phyloP scores from a whole-genome alignment of 2,329 filamentous ascomycete genomes.

The Coccinonectria pachysandricola region DNA sequence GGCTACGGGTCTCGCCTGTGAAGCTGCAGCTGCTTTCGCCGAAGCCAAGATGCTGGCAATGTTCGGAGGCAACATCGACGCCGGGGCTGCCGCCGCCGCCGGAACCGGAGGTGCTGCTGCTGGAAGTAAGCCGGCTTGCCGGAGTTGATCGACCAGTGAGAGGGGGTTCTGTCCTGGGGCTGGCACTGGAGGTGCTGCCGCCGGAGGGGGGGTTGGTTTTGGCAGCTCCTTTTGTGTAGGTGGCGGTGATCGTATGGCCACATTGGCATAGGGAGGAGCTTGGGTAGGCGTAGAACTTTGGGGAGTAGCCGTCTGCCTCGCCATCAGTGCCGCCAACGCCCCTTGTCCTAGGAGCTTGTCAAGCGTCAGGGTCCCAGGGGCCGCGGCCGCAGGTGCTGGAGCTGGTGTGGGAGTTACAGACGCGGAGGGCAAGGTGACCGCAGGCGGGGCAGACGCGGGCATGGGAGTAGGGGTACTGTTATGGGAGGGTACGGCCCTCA shows the following conservation, averaged over 20 bases:
- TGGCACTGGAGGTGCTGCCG: constrained; percentile 24
- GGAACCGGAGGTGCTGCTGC: constrained; percentile 25
- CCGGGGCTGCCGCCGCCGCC: constrained; percentile 22
- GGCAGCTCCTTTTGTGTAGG: constrained; percentile 30
- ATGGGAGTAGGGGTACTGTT: constrained; percentile 30
- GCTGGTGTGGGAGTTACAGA: constrained; percentile 23
- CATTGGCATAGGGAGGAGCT: constrained; percentile 24
- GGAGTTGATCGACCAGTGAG: constrained; percentile 56
- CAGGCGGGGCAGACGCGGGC: constrained; percentile 23
- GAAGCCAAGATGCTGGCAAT: constrained; percentile 27
- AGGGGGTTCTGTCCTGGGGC: constrained; percentile 38
- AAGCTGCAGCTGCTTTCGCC: constrained; percentile 18
- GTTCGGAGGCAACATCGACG: constrained; percentile 24
- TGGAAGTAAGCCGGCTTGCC: constrained; percentile 55
- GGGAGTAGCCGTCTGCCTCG: constrained; percentile 40
- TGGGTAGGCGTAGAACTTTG: constrained; percentile 37
- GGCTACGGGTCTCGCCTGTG: no score
- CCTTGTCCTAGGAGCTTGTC: constrained; percentile 50
- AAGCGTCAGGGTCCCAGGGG: constrained; percentile 35
- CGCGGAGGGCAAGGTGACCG: constrained; percentile 24
- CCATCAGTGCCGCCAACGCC: constrained; percentile 48
- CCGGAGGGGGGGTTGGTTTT: constrained; percentile 19
- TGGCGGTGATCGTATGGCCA: constrained; percentile 41
- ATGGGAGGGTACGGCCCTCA: constrained; percentile 39
- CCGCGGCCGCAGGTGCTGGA: constrained; percentile 19